Base-by-base conservation (phyloP, 441 rosid genomes). In the Syzygium syzygioides region DNA sequence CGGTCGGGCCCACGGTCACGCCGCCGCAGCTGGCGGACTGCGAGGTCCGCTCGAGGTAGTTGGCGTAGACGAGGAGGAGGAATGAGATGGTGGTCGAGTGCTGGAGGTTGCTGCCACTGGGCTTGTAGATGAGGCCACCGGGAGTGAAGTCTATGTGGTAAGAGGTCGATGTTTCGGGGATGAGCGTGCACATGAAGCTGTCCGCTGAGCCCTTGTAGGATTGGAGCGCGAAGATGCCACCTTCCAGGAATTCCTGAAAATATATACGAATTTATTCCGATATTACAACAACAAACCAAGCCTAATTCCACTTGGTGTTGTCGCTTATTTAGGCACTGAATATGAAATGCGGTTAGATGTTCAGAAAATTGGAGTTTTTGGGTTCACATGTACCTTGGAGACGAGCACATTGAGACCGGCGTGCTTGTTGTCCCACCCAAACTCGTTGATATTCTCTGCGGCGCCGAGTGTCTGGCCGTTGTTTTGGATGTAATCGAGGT, bases 401-500 rank as follows among this genome's bases (percentile, higher is more conserved):
- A 96, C 94, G 48, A 97, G 97, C 88, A 96, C 97, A 84, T 97
- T 97, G 87, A 97, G 92, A 50, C 99, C 99, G 79, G 98, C 98
- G 86, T 96, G 96, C 93, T 97, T 97, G 90, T 96, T 96, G 93
- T 97, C 98, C 99, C 99, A 96, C 1, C 99, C 99, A 84, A 96
- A 96, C 90, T 97, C 99, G 71, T 96, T 95, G 79, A 95, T 95
- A 88, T 96, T 97, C 83, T 96, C 98, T 59, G 92, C 96, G 53
- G 98, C 99, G 54, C 98, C 99, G 56, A 96, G 95, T 0, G 98
- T 93, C 88, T 96, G 94, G 85, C 98, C 95, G 85, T 97, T 97
- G 91, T 88, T 92, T 90, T 96, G 91, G 48, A 96, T 92, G 94
- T 96, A 97, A 87, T 79, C 92, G 26, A 96, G 96, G 89, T 94